Evolutionary conservation across 2,329 filamentous ascomycete genomes (phyloP).

Genomic region (Cercospora brassicicola): DNA sequence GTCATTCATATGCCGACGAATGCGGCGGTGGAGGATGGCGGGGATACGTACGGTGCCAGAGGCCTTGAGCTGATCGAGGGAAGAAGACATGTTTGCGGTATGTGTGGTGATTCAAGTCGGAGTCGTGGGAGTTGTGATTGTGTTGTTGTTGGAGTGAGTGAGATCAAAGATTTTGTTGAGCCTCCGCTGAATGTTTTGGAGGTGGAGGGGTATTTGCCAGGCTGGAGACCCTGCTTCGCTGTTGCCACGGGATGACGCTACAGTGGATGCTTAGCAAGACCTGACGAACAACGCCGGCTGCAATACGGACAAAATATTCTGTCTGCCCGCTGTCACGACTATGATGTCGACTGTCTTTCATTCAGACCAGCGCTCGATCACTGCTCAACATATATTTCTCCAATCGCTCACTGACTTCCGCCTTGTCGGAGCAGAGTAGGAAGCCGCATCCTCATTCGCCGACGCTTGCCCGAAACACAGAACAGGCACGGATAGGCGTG

Average conservation of each 20-base stretch:
- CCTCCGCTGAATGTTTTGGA: not conserved
- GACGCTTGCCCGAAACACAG: slow-evolving; percentile 1
- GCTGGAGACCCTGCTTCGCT: not conserved
- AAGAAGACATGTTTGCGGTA: slow-evolving; percentile 68
- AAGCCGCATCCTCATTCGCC: not conserved
- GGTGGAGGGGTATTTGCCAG: not conserved
- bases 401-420: not conserved
- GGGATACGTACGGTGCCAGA: slow-evolving; percentile 79
- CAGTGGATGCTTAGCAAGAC: slow-evolving; percentile 6
- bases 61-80: slow-evolving; percentile 96
- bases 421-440: not conserved
- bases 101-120: not conserved
- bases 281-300: slow-evolving; percentile 3
- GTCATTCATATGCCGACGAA: slow-evolving; percentile 24
- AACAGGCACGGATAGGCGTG: not conserved
- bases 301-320: not conserved
- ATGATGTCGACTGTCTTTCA: not conserved
- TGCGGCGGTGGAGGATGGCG: not conserved
- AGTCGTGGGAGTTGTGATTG: not conserved
- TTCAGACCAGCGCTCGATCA: not conserved
- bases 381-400: not conserved
- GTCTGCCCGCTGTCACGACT: not conserved
- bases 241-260: slow-evolving; percentile 7
- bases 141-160: slow-evolving; percentile 6
- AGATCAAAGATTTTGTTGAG: slow-evolving; percentile 9